A percentile compares a stretch with the other conserved stretches of the same genome.
Conservation (phyloP, 805 yeast genomes). For the Candida stauntonica region DNA sequence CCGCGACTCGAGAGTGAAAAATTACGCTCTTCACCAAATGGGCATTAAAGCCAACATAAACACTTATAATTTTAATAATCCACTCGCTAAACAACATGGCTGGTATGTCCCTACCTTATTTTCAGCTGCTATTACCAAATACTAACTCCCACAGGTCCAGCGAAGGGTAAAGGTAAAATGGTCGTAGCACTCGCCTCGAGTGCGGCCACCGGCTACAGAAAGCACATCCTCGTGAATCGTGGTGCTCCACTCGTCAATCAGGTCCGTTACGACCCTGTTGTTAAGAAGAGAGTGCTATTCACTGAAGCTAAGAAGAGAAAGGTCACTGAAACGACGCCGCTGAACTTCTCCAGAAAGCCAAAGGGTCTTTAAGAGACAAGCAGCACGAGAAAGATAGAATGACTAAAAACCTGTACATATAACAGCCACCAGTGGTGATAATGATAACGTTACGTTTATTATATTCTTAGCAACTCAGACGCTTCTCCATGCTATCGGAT, state of each 20-base stretch:
- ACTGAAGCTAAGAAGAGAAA: slow-evolving; percentile 86
- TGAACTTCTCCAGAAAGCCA: slow-evolving; percentile 42
- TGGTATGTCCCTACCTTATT: too few species aligned
- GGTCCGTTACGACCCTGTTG: slow-evolving; percentile 83
- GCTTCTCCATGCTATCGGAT: slow-evolving; percentile 34
- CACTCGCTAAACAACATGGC: too few species aligned
- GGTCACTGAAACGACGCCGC: slow-evolving; percentile 40
- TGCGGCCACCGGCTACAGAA: slow-evolving; percentile 84
- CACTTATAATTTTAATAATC: too few species aligned
- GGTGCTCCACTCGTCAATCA: slow-evolving; percentile 75
- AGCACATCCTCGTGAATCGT: slow-evolving; percentile 78
- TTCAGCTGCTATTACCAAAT: too few species aligned
- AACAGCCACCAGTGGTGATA: not conserved
- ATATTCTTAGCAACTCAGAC: not conserved
- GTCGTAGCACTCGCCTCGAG: slow-evolving; percentile 83
- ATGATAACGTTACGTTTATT: not conserved
- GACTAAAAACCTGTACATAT: not conserved
- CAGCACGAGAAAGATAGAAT: not conserved
- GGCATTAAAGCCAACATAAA: too few species aligned
- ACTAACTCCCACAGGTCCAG: too few species aligned
- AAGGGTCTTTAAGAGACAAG: slow-evolving; percentile 18
- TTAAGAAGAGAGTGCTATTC: slow-evolving; percentile 87
- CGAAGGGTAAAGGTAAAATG: slow-evolving; percentile 67
- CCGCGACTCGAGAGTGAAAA: too few species aligned
- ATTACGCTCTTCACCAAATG: too few species aligned